Percentiles rank a stretch among this genome's conserved stretches.
Conservation (phyloP, 1,284 basidiomycete species). For the Melampsora americana region DNA sequence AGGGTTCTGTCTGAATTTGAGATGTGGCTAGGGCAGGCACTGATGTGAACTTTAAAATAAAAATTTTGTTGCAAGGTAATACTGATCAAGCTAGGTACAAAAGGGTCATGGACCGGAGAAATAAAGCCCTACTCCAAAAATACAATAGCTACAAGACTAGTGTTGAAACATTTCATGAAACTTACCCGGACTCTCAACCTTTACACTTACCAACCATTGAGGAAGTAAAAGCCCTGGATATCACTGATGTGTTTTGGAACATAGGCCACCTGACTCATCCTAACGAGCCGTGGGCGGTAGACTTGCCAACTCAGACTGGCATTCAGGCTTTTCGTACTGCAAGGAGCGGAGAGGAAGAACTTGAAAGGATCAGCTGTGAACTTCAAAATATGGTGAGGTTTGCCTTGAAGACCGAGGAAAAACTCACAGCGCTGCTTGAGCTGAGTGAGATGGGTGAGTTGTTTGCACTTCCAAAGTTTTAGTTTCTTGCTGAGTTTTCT, state of each 20-base stretch:
- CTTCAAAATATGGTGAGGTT: too few species aligned
- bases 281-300: conserved; percentile 14
- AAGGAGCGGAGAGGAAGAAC: too few species aligned
- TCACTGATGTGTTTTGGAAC: conserved; percentile 15
- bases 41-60: too few species aligned
- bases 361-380: too few species aligned
- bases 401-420: background rate
- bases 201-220: background rate
- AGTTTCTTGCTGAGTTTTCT: too few species aligned
- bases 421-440: too few species aligned
- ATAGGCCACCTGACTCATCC: conserved; percentile 7
- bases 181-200: background rate
- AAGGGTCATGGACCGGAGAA: background rate
- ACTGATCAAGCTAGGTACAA: background rate
- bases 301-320: conserved; percentile 14
- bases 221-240: background rate
- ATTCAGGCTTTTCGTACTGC: background rate
- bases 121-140: background rate
- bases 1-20: too few species aligned
- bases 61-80: background rate
- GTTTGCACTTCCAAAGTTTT: too few species aligned
- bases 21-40: too few species aligned
- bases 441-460: too few species aligned
- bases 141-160: conserved; percentile 12
- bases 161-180: background rate